Percentiles rank a stretch among this genome's conserved stretches.
Conservation (phyloP, 768 basidiomycete species). For the Termitomyces titanicus region DNA sequence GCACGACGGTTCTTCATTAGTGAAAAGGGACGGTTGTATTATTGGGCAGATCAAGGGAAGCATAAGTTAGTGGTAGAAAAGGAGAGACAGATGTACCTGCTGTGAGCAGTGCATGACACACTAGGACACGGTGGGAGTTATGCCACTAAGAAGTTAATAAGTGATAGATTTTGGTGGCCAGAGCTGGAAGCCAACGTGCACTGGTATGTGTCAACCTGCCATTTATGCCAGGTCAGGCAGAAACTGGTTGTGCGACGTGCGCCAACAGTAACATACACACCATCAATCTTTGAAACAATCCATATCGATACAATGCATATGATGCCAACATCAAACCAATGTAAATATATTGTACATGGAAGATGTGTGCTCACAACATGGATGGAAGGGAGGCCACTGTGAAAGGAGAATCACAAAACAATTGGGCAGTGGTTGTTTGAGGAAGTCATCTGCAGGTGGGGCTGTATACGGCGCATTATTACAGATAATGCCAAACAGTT, state of each 20-base stretch:
- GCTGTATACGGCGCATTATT: slow-evolving; percentile 24
- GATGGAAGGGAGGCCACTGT: slow-evolving; percentile 18
- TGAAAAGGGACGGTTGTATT: no score
- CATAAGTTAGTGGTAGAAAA: no score
- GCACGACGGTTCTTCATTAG: no score
- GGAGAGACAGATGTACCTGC: no score
- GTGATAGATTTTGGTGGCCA: no score
- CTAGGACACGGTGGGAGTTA: no score
- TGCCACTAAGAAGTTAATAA: no score
- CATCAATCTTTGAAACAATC: not conserved
- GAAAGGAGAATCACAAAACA: slow-evolving; percentile 14
- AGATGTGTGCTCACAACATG: slow-evolving; percentile 21
- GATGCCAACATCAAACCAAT: not conserved
- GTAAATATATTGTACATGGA: not conserved
- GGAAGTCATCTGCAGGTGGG: slow-evolving; percentile 33
- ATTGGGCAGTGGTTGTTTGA: slow-evolving; percentile 24
- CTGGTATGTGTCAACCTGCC: not conserved
- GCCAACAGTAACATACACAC: not conserved
- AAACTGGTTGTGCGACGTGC: not conserved
- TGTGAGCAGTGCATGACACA: no score
- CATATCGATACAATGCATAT: not conserved
- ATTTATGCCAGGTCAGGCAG: not conserved
- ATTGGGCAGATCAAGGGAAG: no score
- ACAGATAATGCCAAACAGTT: not conserved
- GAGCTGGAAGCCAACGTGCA: not conserved